Percentiles rank a stretch among this genome's conserved stretches.
These are phyloP conservation scores for Priceomyces medius DNA, from an alignment of 805 yeast species.

Conservation along the genomic window DNA sequence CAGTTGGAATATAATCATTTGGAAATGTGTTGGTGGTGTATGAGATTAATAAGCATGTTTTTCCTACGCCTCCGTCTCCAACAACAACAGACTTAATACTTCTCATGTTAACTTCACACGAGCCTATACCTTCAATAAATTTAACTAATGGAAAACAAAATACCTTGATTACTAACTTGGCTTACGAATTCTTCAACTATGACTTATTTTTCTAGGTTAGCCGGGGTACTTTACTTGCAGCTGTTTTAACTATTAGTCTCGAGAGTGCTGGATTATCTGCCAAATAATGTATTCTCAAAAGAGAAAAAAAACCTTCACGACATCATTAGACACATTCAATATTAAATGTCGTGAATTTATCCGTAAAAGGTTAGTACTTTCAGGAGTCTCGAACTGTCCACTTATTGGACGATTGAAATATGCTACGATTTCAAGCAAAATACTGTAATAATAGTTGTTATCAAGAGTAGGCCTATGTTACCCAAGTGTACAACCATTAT, in stretches of 20 bases:
- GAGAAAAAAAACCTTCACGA: neutral
- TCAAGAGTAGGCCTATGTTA: too few relatives aligned
- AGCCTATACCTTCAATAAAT: neutral
- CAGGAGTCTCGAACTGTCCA: too few relatives aligned
- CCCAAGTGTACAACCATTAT: too few relatives aligned
- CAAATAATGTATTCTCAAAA: neutral
- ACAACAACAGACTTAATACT: constrained; percentile 90
- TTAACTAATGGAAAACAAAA: too few relatives aligned
- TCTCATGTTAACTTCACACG: constrained; percentile 51
- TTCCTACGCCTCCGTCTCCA: constrained; percentile 96
- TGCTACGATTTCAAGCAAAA: too few relatives aligned
- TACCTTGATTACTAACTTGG: neutral
- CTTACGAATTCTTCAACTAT: neutral
- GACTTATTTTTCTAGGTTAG: neutral
- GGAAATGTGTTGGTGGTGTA: constrained; percentile 93
- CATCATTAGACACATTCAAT: neutral
- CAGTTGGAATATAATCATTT: constrained; percentile 91
- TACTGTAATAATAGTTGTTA: too few relatives aligned
- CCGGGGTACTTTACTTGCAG: neutral
- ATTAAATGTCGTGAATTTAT: constrained; percentile 35
- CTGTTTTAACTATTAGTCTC: neutral
- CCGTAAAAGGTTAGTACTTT: constrained; percentile 47
- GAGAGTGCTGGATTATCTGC: neutral
- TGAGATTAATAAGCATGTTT: constrained; percentile 81
- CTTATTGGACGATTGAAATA: too few relatives aligned